Conservation (phyloP, 2,329 filamentous ascomycete species). For the Sporothrix euskadiensis region DNA sequence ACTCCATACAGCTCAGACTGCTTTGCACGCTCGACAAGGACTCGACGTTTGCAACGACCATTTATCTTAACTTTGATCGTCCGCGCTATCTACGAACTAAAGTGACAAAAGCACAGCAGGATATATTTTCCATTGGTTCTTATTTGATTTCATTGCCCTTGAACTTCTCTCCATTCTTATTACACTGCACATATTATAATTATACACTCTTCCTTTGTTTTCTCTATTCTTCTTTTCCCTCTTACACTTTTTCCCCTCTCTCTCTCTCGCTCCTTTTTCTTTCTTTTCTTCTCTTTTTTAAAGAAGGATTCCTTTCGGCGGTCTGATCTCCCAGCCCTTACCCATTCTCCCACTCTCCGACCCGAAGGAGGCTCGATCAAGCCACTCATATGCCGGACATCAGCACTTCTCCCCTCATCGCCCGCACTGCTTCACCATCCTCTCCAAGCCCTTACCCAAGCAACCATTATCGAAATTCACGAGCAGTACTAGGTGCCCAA, state of each 20-base stretch:
- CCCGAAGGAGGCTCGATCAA: not conserved
- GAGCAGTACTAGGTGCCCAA: conserved; percentile 23
- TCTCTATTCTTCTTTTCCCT: no score
- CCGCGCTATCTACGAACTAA: not conserved
- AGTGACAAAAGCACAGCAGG: not conserved
- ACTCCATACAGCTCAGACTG: no score
- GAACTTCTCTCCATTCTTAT: not conserved
- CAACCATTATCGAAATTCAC: not conserved
- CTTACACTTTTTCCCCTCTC: no score
- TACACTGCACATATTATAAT: not conserved
- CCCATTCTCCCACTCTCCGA: not conserved
- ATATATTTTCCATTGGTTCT: no score
- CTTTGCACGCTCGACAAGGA: no score
- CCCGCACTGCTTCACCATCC: not conserved
- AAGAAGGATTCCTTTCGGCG: no score
- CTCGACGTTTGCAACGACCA: no score
- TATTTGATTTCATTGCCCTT: not conserved
- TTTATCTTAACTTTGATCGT: not conserved
- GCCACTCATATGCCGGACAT: conserved; percentile 30
- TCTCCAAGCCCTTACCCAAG: not conserved
- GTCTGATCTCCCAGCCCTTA: no score
- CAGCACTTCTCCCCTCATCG: conserved; percentile 25
- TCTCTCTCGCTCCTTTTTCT: no score
- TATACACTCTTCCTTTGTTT: not conserved
- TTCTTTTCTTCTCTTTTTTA: not conserved